Evolutionary conservation across 768 basidiomycete genomes (phyloP), one percentile per base, ranked within the genome.

Genomic region (Termitomyces sp.): DNA sequence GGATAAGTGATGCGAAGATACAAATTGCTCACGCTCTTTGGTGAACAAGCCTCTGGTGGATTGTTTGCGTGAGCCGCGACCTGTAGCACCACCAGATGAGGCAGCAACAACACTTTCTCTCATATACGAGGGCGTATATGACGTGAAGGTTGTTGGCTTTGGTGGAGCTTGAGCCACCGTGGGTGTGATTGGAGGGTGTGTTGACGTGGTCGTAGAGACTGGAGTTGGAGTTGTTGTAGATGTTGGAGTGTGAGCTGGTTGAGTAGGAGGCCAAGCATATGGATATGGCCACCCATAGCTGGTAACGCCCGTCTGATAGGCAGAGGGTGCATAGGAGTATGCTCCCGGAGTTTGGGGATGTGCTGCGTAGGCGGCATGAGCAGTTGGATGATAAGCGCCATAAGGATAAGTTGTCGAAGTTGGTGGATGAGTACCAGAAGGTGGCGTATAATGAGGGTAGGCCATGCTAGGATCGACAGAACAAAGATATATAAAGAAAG

Each of bases 231-330:
- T 50, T 66, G 66, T 67, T 72, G 43, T 56, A 15, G 71, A 71
- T 43, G 67, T 64, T 50, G 70, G 54, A 46, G 61, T 61, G 34
- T 59, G 67, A 34, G 62, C 55, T 48, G 60, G 43, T 37, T 63
- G 65, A 2, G 61, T 48, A 37, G 62, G 65, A 48, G 63, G 65
- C 62, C 88, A 88, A 66, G 79, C 78, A 68, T 89, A 89, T 29
- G 84, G 79, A 71, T 89, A 90, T 2, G 87, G 82, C 88, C 89
- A 90, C 34, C 85, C 86, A 70, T 89, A 90, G 57, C 87, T 80
- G 15, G 86, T 84, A 47, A 89, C 84, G 14, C 86, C 86, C 14
- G 88, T 80, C 61, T 86, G 81, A 64, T 89, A 88, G 25, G 73
- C 68, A 31, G 83, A 69, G 15, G 81, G 66, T 47, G 76, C 76